Conservation (phyloP, 345 rosid genomes). For the Gossypium raimondii region DNA sequence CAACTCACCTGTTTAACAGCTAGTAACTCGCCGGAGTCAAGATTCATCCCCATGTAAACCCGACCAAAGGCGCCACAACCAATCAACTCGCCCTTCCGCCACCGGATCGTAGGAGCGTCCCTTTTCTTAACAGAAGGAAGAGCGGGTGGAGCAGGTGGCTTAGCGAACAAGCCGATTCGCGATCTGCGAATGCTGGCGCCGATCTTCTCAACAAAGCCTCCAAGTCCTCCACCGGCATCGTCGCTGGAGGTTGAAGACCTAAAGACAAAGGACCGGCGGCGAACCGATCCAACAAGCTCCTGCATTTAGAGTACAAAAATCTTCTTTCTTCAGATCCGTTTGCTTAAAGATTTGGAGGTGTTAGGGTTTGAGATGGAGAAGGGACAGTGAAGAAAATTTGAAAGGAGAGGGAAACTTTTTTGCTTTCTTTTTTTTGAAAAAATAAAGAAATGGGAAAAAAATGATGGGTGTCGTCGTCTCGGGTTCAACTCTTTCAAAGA, state of each 20-base stretch:
- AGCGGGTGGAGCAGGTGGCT: constrained; percentile 40
- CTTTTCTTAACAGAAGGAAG: constrained; percentile 34
- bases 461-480: neutral
- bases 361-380: constrained; percentile 20
- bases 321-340: neutral
- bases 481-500: neutral
- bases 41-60: constrained; percentile 74
- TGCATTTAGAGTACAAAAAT: constrained; percentile 43
- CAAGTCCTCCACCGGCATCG: constrained; percentile 39
- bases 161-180: constrained; percentile 51
- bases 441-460: constrained; percentile 15
- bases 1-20: constrained; percentile 56
- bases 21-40: constrained; percentile 79
- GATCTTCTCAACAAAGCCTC: constrained; percentile 61
- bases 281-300: constrained; percentile 79
- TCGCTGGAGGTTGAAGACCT: constrained; percentile 48
- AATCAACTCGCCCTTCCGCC: constrained; percentile 73
- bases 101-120: constrained; percentile 62
- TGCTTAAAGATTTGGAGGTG: neutral
- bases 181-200: constrained; percentile 74
- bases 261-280: constrained; percentile 74
- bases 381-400: constrained; percentile 23
- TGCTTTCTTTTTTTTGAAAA: constrained; percentile 13
- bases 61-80: constrained; percentile 69
- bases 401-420: constrained; percentile 15